Conservation (phyloP, 169 alveolate species). For the Cryptosporidium xiaoi region DNA sequence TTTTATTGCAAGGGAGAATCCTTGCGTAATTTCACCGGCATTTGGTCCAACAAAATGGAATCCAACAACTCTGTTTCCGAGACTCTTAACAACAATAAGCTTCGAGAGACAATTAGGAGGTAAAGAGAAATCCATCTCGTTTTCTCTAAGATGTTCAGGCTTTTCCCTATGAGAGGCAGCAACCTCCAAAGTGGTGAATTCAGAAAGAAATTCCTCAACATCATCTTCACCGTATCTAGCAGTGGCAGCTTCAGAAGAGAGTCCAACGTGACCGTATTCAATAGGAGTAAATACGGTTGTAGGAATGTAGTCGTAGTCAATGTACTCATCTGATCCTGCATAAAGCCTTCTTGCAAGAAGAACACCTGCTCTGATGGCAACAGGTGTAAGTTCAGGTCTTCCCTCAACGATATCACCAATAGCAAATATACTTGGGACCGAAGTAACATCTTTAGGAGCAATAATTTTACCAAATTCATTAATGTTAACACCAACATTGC, state of each 20-base stretch:
- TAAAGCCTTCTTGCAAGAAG: conserved; percentile 94
- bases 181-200: conserved; percentile 90
- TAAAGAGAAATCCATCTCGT: conserved; percentile 83
- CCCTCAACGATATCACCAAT: conserved; percentile 96
- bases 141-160: conserved; percentile 74
- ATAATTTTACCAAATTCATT: conserved; percentile 87
- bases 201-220: conserved; percentile 89
- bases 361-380: conserved; percentile 97
- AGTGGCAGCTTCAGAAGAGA: conserved; percentile 94
- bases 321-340: conserved; percentile 83
- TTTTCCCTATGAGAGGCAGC: conserved; percentile 86
- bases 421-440: conserved; percentile 89
- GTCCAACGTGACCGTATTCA: conserved; percentile 96
- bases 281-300: conserved; percentile 98
- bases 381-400: conserved; percentile 96
- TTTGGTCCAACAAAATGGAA: conserved; percentile 96
- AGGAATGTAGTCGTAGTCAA: conserved; percentile 92
- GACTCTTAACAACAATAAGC: conserved; percentile 89
- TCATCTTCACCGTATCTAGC: conserved; percentile 81
- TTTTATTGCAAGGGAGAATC: conserved; percentile 93
- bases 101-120: conserved; percentile 91
- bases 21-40: conserved; percentile 99
- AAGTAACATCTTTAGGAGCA: conserved; percentile 90
- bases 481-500: conserved; percentile 84
- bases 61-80: conserved; percentile 92